Evolutionary conservation across 345 rosid species (phyloP).

Genomic region (Erucastrum elatum): DNA sequence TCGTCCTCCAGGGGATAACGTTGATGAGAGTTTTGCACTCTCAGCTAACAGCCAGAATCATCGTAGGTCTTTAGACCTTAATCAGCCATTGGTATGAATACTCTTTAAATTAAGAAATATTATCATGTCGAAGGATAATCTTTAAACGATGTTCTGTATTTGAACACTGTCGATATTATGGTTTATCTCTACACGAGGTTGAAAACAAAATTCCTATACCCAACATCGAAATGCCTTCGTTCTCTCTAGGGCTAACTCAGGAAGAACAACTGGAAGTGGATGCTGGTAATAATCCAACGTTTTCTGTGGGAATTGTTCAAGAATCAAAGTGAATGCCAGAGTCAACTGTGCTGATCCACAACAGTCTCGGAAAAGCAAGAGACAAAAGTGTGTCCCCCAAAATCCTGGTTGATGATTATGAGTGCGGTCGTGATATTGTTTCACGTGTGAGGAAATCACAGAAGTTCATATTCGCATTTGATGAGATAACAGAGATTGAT

Average conservation of each 20-base stretch:
- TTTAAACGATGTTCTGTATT: no score
- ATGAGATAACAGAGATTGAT: background rate
- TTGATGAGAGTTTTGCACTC: no score
- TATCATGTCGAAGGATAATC: no score
- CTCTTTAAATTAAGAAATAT: no score
- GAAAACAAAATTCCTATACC: background rate
- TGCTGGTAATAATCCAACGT: no score
- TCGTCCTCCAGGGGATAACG: no score
- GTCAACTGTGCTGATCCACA: background rate
- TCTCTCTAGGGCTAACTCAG: background rate
- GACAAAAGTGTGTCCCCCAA: background rate
- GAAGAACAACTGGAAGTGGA: background rate
- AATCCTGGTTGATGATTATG: background rate
- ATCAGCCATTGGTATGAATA: no score
- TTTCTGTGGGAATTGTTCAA: no score
- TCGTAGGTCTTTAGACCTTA: no score
- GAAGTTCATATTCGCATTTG: background rate
- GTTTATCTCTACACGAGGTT: background rate
- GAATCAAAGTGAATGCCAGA: no score
- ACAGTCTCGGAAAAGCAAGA: background rate
- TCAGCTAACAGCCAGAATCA: no score
- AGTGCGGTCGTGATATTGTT: background rate
- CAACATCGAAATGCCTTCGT: background rate
- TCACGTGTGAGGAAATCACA: background rate
- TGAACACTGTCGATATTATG: no score